Percentiles rank a stretch among this genome's conserved stretches.
Evolutionary conservation across 2,329 filamentous ascomycete species (phyloP).

Genomic region (Fusarium sp.): DNA sequence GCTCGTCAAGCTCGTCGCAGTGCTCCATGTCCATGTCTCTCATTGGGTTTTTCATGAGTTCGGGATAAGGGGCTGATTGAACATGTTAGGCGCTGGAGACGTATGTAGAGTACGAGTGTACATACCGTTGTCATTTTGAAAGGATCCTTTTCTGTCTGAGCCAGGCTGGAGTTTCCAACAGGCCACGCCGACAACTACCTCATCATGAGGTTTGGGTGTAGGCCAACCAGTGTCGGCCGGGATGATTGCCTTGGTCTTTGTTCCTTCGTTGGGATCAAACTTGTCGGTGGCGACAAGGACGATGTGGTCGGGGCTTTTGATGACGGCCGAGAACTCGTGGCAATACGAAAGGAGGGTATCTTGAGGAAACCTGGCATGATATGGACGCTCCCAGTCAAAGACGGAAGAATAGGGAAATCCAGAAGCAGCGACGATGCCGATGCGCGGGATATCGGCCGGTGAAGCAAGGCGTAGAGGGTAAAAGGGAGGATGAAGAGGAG

Average conservation of each 20-base stretch:
- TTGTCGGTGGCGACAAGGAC: conserved; percentile 3
- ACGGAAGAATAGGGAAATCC: conserved; percentile 5
- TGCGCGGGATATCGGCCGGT: not conserved
- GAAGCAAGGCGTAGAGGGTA: not conserved
- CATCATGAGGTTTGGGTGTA: not conserved
- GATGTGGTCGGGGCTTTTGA: not conserved
- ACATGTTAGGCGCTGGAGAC: not conserved
- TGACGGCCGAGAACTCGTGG: not conserved
- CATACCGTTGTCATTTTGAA: not conserved
- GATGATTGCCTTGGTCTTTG: conserved; percentile 4
- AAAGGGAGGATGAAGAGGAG: not conserved
- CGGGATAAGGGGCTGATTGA: not conserved
- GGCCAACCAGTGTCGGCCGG: not conserved
- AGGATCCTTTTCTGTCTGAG: not conserved
- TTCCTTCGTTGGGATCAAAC: not conserved
- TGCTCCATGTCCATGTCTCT: not conserved
- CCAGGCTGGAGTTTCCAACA: not conserved
- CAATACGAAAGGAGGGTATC: conserved; percentile 4
- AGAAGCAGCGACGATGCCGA: conserved; percentile 1
- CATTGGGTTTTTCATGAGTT: not conserved
- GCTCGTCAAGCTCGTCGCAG: not conserved
- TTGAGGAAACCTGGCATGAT: conserved; percentile 1
- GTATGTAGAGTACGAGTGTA: not conserved
- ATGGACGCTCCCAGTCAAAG: conserved; percentile 7
- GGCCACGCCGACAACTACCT: not conserved